Base-by-base conservation (phyloP, 2,329 filamentous ascomycete genomes). In the Tothia fuscella region DNA sequence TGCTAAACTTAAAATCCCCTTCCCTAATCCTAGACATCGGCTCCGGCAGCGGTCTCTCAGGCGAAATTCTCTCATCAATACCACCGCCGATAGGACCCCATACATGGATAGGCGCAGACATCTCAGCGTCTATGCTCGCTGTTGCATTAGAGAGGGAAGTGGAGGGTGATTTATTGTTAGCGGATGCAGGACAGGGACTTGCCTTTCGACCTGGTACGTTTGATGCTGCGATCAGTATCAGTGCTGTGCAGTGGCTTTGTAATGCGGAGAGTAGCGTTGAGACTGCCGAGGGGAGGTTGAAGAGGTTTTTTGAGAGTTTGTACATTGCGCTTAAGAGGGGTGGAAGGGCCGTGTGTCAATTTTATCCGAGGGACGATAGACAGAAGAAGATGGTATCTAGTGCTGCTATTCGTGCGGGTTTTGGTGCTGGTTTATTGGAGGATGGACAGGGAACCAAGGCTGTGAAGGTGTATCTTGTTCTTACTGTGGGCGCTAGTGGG, bases 361-460 rank as follows among this genome's bases (percentile, higher is more conserved):
- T 98, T 61, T 98, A 98, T 59, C 91, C 91, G 3, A 94, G 94
- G 65, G 96, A 98, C 59, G 82, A 93, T 51, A 71, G 76, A 48
- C 91, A 98, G 65, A 76, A 88, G 55, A 78, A 74, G 55, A 94
- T 98, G 88, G 93, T 98, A 51, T 85, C 80, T 39, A 73, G 76
- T 45, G 91, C 91, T 0, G 91, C 91, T 0, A 82, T 96, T 47
- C 87, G 83, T 56, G 91, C 91, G 2, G 91, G 91, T 0, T 98
- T 98, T 54, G 89, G 91, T 36, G 91, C 91, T 0, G 91, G 91
- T 65, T 73, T 98, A 25, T 67, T 98, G 36, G 89, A 96, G 61
- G 91, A 98, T 61, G 89, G 96, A 58, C 84, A 84, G 0, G 89
- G 87, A 32, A 98, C 91, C 28, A 98, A 98, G 71, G 95, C 88